phyloP scores from a whole-genome alignment of 129 eudicot species.

The Oenanthe sinensis region DNA sequence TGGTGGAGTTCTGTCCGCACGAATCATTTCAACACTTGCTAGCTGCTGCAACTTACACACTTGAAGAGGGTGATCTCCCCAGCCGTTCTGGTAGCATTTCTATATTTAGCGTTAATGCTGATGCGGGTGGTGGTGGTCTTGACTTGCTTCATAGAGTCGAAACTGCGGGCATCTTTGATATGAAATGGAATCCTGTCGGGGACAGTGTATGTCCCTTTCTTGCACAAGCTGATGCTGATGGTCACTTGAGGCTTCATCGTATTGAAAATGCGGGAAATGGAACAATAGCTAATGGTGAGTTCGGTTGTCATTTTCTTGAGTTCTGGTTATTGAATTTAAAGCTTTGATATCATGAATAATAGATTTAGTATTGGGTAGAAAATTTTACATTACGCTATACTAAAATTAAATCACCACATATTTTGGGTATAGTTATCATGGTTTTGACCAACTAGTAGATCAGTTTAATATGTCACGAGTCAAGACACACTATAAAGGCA shows the following conservation, averaged over 20 bases:
- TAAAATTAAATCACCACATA: not conserved
- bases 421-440: not conserved
- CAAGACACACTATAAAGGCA: not conserved
- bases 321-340: not conserved
- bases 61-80: slow-evolving; percentile 71
- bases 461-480: not conserved
- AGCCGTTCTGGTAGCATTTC: slow-evolving; percentile 70
- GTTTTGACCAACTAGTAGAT: not conserved
- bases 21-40: slow-evolving; percentile 48
- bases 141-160: slow-evolving; percentile 46
- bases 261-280: slow-evolving; percentile 19
- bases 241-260: slow-evolving; percentile 33
- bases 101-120: slow-evolving; percentile 56
- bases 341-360: not conserved
- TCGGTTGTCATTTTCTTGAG: not conserved
- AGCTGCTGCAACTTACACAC: slow-evolving; percentile 81
- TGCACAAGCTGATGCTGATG: slow-evolving; percentile 57
- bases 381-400: not conserved
- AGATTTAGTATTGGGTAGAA: not conserved
- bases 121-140: slow-evolving; percentile 27
- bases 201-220: slow-evolving; percentile 29
- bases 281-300: slow-evolving; percentile 22
- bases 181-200: slow-evolving; percentile 67
- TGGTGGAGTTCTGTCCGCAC: slow-evolving; percentile 80
- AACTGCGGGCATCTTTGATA: slow-evolving; percentile 78